These are phyloP conservation scores for Didymella arachidicola DNA, from an alignment of 2,329 filamentous ascomycete genomes.

Conservation along the genomic window DNA sequence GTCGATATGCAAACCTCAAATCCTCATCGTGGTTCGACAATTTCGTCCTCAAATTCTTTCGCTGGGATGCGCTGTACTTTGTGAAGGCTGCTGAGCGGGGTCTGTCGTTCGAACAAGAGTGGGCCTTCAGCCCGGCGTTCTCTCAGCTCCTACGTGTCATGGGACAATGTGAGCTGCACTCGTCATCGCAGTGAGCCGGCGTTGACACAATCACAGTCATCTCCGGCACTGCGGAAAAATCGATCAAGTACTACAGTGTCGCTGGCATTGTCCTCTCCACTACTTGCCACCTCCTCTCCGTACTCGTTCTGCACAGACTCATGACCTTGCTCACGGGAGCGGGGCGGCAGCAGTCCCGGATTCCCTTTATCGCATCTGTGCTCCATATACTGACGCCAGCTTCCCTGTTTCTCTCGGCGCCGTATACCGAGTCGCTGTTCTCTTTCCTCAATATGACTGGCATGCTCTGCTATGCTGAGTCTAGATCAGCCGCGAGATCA, in stretches of 20 bases:
- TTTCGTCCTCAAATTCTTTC: constrained; percentile 66
- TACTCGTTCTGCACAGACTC: constrained; percentile 74
- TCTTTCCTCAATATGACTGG: constrained; percentile 79
- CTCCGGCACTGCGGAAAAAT: constrained; percentile 12
- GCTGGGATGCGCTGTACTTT: constrained; percentile 87
- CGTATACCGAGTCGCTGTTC: constrained; percentile 83
- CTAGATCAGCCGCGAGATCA: constrained; percentile 20
- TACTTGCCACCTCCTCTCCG: constrained; percentile 77
- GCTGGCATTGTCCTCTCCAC: constrained; percentile 74
- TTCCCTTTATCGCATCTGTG: constrained; percentile 72
- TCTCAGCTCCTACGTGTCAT: constrained; percentile 55
- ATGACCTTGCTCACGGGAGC: constrained; percentile 60
- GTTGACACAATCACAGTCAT: constrained; percentile 51
- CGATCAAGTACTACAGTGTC: constrained; percentile 50
- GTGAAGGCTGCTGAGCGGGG: constrained; percentile 68
- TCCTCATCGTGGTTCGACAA: constrained; percentile 33
- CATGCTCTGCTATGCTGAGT: constrained; percentile 71
- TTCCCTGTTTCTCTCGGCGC: constrained; percentile 86
- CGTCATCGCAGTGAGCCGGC: constrained; percentile 9
- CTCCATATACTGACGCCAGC: constrained; percentile 87
- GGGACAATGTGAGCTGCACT: constrained; percentile 50
- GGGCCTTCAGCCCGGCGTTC: constrained; percentile 75
- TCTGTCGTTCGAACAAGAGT: constrained; percentile 81
- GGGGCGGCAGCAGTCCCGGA: constrained; percentile 41
- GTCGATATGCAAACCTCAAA: constrained; percentile 30